Evolutionary conservation across 768 basidiomycete genomes (phyloP), one percentile per base, ranked within the genome.

Genomic region (Mycena galopus): DNA sequence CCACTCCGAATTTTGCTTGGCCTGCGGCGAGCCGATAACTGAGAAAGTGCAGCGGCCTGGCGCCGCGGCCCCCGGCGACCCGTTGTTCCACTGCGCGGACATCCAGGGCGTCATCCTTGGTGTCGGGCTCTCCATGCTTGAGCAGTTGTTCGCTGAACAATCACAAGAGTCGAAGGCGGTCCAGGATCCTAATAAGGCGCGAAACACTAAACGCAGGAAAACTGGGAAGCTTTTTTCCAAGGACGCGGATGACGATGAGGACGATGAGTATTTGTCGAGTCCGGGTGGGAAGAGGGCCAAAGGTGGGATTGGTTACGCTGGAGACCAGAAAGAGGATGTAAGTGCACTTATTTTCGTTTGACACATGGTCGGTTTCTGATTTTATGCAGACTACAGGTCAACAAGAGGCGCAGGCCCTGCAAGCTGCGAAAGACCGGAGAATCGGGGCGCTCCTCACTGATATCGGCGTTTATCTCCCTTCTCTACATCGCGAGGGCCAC

Each of bases 81-180:
- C 88, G 16, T 82, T 97, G 69, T 95, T 97, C 78, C 96, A 98
- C 82, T 98, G 96, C 81, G 88, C 94, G 8, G 94, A 95, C 78
- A 80, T 97, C 39, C 94, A 98, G 82, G 97, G 96, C 44, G 90
- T 95, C 17, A 91, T 98, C 73, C 85, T 98, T 7, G 97, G 96
- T n/a, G 87, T 97, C 44, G 96, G 97, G 11, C 88, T 97, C 53
- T 90, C 90, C 39, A 95, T 95, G 90, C 87, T 97, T 51, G 95
- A 97, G 80, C 86, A 90, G 65, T 81, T 88, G 39, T 97, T 92
- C 78, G 80, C 86, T 39, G 90, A 92, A 47, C 89, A 91, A 63
- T 82, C 75, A 37, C 82, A 84, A 67, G 85, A 85, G 33, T 70
- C 79, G 25, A 35, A 76, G 21, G 82, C 84, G 44, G 72, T 61